A percentile compares a stretch with the other conserved stretches of the same genome.
Evolutionary conservation across 2,329 filamentous ascomycete species (phyloP).

Genomic region (Nothophoma quercina): DNA sequence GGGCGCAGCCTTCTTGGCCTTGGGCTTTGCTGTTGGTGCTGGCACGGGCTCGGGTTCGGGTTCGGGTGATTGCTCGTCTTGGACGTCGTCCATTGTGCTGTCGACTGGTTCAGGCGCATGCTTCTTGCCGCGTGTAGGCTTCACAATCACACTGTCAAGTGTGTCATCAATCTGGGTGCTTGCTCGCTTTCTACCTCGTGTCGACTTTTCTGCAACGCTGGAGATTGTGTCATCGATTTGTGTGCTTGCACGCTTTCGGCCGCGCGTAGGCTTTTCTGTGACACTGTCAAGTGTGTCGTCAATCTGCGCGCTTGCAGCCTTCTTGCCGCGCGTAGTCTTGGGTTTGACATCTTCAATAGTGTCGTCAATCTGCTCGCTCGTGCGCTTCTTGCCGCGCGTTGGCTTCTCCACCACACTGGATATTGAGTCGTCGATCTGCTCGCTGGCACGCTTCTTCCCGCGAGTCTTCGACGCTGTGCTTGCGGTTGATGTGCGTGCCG

Average conservation of each 20-base stretch:
- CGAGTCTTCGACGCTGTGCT: constrained; percentile 26
- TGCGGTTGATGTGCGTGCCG: constrained; percentile 35
- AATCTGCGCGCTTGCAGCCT: constrained; percentile 26
- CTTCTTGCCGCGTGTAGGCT: constrained; percentile 26
- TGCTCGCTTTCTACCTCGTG: constrained; percentile 26
- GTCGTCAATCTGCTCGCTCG: constrained; percentile 18
- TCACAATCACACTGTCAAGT: not conserved
- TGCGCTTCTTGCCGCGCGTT: constrained; percentile 20
- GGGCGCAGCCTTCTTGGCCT: constrained; percentile 14
- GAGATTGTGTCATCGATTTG: constrained; percentile 17
- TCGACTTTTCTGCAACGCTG: constrained; percentile 17
- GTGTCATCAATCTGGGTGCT: constrained; percentile 23
- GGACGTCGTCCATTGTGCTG: not conserved
- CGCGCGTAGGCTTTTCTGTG: constrained; percentile 17
- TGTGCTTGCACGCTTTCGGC: constrained; percentile 29
- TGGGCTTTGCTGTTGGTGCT: constrained; percentile 4
- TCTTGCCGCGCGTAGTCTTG: constrained; percentile 19
- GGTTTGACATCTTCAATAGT: constrained; percentile 6
- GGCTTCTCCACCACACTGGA: constrained; percentile 8
- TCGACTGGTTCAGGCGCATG: constrained; percentile 22
- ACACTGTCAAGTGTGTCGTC: constrained; percentile 9
- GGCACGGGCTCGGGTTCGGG: not conserved
- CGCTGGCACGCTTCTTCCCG: constrained; percentile 30
- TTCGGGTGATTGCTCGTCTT: constrained; percentile 10
- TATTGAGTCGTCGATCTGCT: constrained; percentile 21